Evolutionary conservation across 768 basidiomycete species (phyloP), one percentile per base, ranked within the genome.

Genomic region (Termitomyces heimii): DNA sequence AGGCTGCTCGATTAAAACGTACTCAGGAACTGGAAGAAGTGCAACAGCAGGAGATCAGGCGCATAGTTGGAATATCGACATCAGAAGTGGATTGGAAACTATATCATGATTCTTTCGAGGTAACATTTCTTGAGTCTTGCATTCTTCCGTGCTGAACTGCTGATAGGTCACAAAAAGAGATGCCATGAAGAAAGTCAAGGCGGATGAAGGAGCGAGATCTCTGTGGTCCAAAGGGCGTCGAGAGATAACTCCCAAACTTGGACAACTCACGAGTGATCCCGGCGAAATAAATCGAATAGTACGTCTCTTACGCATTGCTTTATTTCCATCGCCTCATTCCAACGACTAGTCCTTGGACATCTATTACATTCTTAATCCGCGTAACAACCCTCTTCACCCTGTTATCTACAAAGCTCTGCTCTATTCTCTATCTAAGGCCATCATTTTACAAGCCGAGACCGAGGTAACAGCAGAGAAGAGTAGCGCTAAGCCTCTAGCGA

Each of bases 381-480:
- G 67, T 5, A 63, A 57, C 7, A 64, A 68, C 29, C 63, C 68
- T 22, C 75, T 71, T 50, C 63, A 71, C 26, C 67, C 66, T 28
- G 62, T 68, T n/a, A 73, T 89, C 53, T 95, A 94, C 68, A 69
- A 77, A 47, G 90, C 92, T 50, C 78, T 88, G 22, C 81, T 95
- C 45, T 94, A 91, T 22, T 88, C 94, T n/a, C 81, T 98, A 40
- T 77, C 92, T 47, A 98, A 98, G 67, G 77, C 85, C 18, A 86
- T 98, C 59, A 79, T 98, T 44, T 78, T 90, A 34, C 96, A 98
- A 73, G 94, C 94, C 18, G 94, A 97, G 74, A 89, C 86, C 0
- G 96, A 98, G 70, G 91, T 96, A 9, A 79, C 89, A 1, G 94
- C 94, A 2, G 91, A 95, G 71, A 85, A 89, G 65, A 84, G 85